These are phyloP conservation scores for Curvularia eragrostidis DNA, from an alignment of 2,329 filamentous ascomycete genomes.

Conservation along the genomic window DNA sequence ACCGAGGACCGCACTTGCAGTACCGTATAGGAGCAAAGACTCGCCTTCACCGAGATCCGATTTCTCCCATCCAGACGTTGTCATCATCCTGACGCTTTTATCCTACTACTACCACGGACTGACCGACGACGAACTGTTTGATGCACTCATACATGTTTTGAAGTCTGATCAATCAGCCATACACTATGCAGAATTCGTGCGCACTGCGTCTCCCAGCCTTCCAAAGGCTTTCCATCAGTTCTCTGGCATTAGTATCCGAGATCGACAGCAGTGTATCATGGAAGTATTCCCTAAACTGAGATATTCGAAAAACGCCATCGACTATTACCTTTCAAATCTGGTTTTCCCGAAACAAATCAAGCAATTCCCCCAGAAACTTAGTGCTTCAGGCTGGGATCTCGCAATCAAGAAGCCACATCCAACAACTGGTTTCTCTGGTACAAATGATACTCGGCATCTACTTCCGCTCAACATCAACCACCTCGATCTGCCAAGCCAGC, in stretches of 20 bases:
- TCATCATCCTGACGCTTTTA: constrained; percentile 69
- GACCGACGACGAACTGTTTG: constrained; percentile 56
- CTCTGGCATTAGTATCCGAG: constrained; percentile 49
- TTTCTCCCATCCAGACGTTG: constrained; percentile 72
- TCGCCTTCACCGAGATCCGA: constrained; percentile 67
- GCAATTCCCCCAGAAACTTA: constrained; percentile 69
- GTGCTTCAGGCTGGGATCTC: constrained; percentile 72
- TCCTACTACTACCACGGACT: constrained; percentile 72
- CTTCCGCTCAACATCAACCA: constrained; percentile 65
- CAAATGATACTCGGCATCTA: constrained; percentile 66
- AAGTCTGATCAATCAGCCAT: constrained; percentile 59
- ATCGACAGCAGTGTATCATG: constrained; percentile 56
- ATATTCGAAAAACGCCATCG: constrained; percentile 61
- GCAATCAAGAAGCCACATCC: constrained; percentile 55
- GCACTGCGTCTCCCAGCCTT: constrained; percentile 32
- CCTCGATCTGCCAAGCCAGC: constrained; percentile 60
- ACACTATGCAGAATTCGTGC: constrained; percentile 62
- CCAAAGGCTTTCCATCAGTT: constrained; percentile 50
- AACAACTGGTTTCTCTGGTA: constrained; percentile 73
- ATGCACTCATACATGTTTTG: constrained; percentile 57
- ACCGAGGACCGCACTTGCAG: constrained; percentile 58
- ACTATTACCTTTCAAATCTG: constrained; percentile 67
- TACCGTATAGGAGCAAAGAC: constrained; percentile 72
- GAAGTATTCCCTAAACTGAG: constrained; percentile 62
- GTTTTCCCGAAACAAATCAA: constrained; percentile 69